Percentiles rank a stretch among this genome's conserved stretches.
Conservation (phyloP, 1,139 yeast species). For the Meyerozyma guilliermondii region DNA sequence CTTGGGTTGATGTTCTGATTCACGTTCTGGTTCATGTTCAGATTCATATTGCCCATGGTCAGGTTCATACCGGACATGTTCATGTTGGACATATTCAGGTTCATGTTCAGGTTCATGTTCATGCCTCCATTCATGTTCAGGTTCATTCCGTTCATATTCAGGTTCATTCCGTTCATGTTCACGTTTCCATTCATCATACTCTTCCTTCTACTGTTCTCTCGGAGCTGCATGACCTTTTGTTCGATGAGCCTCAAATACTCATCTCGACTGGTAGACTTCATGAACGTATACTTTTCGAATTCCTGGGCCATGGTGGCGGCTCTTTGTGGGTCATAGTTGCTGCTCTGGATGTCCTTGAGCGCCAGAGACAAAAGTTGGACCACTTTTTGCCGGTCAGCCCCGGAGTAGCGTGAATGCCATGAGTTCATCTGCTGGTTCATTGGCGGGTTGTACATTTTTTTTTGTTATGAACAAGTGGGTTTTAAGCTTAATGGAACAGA, state of each 20-base stretch:
- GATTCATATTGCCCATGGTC: neutral
- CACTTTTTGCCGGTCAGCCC: constrained; percentile 39
- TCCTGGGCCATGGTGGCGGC: constrained; percentile 42
- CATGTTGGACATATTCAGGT: neutral
- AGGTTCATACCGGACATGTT: neutral
- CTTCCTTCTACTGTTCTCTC: constrained; percentile 9
- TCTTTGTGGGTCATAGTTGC: constrained; percentile 32
- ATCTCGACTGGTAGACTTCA: constrained; percentile 34
- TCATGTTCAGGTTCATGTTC: constrained; percentile 1
- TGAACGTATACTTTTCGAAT: constrained; percentile 40
- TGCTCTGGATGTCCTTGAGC: constrained; percentile 34
- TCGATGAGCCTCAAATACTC: constrained; percentile 37
- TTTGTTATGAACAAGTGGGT: neutral
- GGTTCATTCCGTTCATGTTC: constrained; percentile 1
- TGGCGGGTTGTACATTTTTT: neutral
- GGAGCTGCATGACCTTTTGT: constrained; percentile 36
- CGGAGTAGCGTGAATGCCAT: constrained; percentile 39
- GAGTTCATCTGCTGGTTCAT: constrained; percentile 19
- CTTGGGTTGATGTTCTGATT: neutral
- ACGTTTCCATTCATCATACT: constrained; percentile 3
- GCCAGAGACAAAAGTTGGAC: constrained; percentile 36
- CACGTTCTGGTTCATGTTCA: neutral
- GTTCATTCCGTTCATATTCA: constrained; percentile 3
- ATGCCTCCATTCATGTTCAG: constrained; percentile 3
- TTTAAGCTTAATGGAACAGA: no score